A percentile compares a stretch with the other conserved stretches of the same genome.
phyloP scores from a whole-genome alignment of 2,329 filamentous ascomycete species.

The Alternaria triticina region DNA sequence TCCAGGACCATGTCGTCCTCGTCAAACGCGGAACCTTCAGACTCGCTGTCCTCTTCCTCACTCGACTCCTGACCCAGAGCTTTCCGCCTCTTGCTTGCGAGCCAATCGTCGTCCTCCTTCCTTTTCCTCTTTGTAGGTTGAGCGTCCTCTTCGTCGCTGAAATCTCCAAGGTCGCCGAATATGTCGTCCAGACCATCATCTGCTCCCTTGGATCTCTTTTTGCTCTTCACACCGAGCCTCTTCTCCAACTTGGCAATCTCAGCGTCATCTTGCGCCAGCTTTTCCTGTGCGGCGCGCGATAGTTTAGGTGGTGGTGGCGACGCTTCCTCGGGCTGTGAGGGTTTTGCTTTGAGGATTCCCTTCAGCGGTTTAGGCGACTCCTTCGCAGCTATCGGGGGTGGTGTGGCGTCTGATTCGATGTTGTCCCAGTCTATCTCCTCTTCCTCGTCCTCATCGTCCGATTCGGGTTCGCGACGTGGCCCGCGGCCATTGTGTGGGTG shows the following conservation, averaged over 20 bases:
- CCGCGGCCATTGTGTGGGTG: constrained; percentile 25
- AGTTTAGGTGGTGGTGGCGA: constrained; percentile 33
- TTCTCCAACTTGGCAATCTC: constrained; percentile 89
- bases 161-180: constrained; percentile 67
- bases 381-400: constrained; percentile 24
- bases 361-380: constrained; percentile 37
- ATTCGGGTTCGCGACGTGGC: constrained; percentile 16
- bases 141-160: constrained; percentile 55
- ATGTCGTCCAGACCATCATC: constrained; percentile 86
- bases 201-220: constrained; percentile 72
- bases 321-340: constrained; percentile 8
- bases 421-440: constrained; percentile 40
- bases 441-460: constrained; percentile 31
- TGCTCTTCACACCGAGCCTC: constrained; percentile 81
- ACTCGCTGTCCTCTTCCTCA: constrained; percentile 35
- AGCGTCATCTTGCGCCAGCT: constrained; percentile 78
- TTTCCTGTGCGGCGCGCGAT: constrained; percentile 59
- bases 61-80: constrained; percentile 42
- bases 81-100: constrained; percentile 64
- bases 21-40: constrained; percentile 27
- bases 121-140: constrained; percentile 62
- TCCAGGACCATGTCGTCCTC: constrained; percentile 42
- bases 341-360: constrained; percentile 36
- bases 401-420: constrained; percentile 41
- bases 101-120: constrained; percentile 66